Percentiles rank a stretch among this genome's conserved stretches.
These are phyloP conservation scores for Botryobasidium botryosum DNA, from an alignment of 768 basidiomycete species.

Conservation along the genomic window DNA sequence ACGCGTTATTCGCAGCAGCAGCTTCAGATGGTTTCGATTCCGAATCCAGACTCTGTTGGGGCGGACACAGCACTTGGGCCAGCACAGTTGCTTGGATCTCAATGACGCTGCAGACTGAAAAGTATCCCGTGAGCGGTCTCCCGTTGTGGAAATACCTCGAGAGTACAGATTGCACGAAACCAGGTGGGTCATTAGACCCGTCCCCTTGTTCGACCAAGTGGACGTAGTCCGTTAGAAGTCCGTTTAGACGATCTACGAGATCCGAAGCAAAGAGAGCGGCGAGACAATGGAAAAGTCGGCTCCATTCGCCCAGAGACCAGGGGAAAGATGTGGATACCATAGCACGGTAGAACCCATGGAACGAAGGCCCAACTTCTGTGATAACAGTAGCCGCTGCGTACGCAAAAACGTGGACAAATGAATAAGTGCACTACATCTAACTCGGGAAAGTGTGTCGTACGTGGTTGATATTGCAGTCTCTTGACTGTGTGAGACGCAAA, in stretches of 20 bases:
- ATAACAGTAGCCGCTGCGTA: conserved; percentile 48
- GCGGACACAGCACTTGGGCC: conserved; percentile 42
- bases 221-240: conserved; percentile 43
- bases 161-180: conserved; percentile 18
- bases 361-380: conserved; percentile 57
- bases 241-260: conserved; percentile 57
- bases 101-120: conserved; percentile 75
- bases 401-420: no score
- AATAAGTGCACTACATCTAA: no score
- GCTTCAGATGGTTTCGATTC: conserved; percentile 30
- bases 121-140: conserved; percentile 72
- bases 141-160: conserved; percentile 59
- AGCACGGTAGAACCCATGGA: conserved; percentile 79
- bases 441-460: no score
- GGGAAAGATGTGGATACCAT: conserved; percentile 60
- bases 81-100: conserved; percentile 77
- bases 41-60: conserved; percentile 12
- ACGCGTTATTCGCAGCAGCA: conserved; percentile 69
- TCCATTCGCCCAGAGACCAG: conserved; percentile 58
- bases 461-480: conserved; percentile 33
- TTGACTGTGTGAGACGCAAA: conserved; percentile 43
- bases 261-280: conserved; percentile 44
- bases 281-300: conserved; percentile 33
- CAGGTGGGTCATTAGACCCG: conserved; percentile 26
- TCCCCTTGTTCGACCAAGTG: conserved; percentile 31